These are phyloP conservation scores for Vitis cinerea DNA, from an alignment of 164 flowering plant species.

Conservation along the genomic window DNA sequence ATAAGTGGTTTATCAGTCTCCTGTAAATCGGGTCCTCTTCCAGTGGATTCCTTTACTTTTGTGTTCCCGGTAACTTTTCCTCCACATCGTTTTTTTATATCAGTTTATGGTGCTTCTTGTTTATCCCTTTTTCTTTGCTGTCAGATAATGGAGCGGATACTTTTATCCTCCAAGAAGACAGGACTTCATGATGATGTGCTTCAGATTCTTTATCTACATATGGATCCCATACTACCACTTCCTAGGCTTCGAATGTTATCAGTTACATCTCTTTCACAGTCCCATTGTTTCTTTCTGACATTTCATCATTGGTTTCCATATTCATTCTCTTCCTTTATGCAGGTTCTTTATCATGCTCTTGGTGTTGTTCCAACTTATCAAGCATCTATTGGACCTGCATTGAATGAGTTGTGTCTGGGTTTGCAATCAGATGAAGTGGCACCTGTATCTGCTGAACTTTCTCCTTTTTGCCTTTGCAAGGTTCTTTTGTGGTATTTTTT, in stretches of 20 bases:
- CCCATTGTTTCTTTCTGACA: background rate
- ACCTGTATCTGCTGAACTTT: conserved; percentile 47
- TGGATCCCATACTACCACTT: conserved; percentile 93
- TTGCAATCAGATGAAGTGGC: conserved; percentile 79
- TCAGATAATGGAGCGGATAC: conserved; percentile 89
- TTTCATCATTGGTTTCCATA: background rate
- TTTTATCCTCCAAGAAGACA: conserved; percentile 80
- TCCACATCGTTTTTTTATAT: too few species aligned
- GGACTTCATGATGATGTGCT: conserved; percentile 89
- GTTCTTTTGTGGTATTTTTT: conserved; percentile 3
- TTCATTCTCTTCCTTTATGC: conserved; percentile 22
- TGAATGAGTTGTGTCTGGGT: conserved; percentile 95
- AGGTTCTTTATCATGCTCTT: conserved; percentile 94
- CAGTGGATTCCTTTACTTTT: conserved; percentile 87
- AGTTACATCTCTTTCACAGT: conserved; percentile 35
- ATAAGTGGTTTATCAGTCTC: conserved; percentile 61
- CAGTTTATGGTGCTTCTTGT: background rate
- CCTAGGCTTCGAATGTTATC: conserved; percentile 95
- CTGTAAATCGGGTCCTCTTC: conserved; percentile 90
- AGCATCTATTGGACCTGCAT: conserved; percentile 73
- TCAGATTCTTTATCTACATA: conserved; percentile 73
- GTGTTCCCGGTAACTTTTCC: conserved; percentile 73
- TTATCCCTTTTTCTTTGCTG: background rate
- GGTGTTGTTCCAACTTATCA: conserved; percentile 90
- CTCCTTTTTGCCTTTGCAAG: background rate